phyloP scores from a whole-genome alignment of 768 basidiomycete genomes.

The Boletus coccyginus region DNA sequence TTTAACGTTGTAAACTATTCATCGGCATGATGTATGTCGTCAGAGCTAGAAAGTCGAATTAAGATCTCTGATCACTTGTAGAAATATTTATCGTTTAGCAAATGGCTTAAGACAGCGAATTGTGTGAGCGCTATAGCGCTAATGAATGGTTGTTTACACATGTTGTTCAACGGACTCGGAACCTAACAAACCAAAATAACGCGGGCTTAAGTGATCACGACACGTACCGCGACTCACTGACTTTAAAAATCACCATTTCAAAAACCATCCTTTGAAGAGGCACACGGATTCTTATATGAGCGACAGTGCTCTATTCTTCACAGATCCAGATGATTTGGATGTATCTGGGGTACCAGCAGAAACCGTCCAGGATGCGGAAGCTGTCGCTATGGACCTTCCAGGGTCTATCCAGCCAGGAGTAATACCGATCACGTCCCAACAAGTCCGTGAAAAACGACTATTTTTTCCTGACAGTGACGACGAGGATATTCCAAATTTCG shows the following conservation, averaged over 20 bases:
- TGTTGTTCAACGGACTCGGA: slow-evolving; percentile 1
- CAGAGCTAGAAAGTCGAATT: slow-evolving; percentile 1
- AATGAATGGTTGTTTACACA: slow-evolving; percentile 1
- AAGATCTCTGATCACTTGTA: background rate
- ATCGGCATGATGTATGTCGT: background rate
- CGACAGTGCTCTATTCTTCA: slow-evolving; percentile 49
- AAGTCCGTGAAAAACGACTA: slow-evolving; percentile 31
- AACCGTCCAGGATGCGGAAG: slow-evolving; percentile 7
- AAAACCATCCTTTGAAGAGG: background rate
- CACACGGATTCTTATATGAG: slow-evolving; percentile 10
- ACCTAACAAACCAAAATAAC: slow-evolving; percentile 29
- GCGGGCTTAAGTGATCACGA: slow-evolving; percentile 2
- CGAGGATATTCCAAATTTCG: slow-evolving; percentile 30
- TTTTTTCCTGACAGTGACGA: slow-evolving; percentile 47
- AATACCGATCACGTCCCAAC: slow-evolving; percentile 5
- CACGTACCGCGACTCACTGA: background rate
- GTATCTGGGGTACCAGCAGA: slow-evolving; percentile 13
- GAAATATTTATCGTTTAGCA: background rate
- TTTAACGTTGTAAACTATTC: slow-evolving; percentile 8
- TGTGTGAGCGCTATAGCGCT: background rate
- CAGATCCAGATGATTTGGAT: slow-evolving; percentile 52
- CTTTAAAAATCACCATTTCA: background rate
- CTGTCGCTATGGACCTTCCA: background rate
- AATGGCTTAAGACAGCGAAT: background rate
- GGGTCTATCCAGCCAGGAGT: background rate